phyloP scores from a whole-genome alignment of 495 filamentous ascomycete species.

The Clavariopsis aquatica region DNA sequence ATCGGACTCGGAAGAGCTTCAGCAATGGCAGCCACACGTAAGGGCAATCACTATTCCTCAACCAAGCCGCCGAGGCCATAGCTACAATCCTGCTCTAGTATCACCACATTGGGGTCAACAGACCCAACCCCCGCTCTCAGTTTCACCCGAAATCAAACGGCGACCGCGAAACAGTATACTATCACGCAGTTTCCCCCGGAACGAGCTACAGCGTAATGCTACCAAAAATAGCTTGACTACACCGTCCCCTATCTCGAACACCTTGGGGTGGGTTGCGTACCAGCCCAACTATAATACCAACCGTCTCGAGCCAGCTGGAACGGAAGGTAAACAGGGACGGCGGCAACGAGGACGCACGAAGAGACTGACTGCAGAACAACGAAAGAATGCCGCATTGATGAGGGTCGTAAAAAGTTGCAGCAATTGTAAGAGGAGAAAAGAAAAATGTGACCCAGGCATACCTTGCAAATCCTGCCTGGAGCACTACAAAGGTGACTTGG shows the following conservation, averaged over 20 bases:
- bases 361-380: constrained; percentile 26
- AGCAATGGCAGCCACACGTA: neutral
- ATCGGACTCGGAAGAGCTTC: neutral
- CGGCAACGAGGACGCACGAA: constrained; percentile 28
- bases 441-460: constrained; percentile 36
- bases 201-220: constrained; percentile 2
- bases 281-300: constrained; percentile 25
- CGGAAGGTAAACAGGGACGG: constrained; percentile 16
- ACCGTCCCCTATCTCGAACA: constrained; percentile 24
- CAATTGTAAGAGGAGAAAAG: constrained; percentile 35
- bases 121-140: constrained; percentile 7
- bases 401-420: constrained; percentile 28
- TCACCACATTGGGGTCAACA: neutral
- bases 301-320: constrained; percentile 25
- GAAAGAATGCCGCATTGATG: constrained; percentile 37
- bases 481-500: constrained; percentile 36
- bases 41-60: constrained; percentile 33
- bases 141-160: constrained; percentile 15
- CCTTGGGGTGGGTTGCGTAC: constrained; percentile 35
- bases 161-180: constrained; percentile 8
- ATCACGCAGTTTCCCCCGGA: constrained; percentile 12
- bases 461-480: constrained; percentile 39
- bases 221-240: constrained; percentile 21
- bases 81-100: constrained; percentile 3
- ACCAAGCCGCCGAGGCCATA: neutral